A percentile compares a stretch with the other conserved stretches of the same genome.
Evolutionary conservation across 2,329 filamentous ascomycete species (phyloP).

Genomic region (Penicillium corylophilum): DNA sequence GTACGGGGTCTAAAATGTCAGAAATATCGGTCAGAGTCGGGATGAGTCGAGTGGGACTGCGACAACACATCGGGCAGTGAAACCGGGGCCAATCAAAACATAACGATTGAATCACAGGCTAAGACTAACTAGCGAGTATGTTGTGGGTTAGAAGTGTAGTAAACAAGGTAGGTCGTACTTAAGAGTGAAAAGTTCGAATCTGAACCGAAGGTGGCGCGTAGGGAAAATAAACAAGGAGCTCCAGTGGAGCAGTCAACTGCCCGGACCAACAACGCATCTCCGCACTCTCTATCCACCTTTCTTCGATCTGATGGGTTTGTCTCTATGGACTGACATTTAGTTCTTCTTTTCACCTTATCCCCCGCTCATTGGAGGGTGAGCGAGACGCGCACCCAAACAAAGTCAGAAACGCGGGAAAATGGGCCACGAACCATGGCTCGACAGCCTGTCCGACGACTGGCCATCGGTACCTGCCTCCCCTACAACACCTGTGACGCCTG

Average conservation of each 20-base stretch:
- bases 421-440: slow-evolving; percentile 44
- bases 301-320: slow-evolving; percentile 2
- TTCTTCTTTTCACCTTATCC: background rate
- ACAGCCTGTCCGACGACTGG: slow-evolving; percentile 47
- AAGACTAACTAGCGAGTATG: background rate
- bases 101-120: background rate
- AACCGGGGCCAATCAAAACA: background rate
- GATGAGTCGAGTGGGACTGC: background rate
- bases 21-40: background rate
- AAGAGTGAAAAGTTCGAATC: background rate
- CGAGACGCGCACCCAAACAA: slow-evolving; percentile 22
- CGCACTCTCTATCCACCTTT: slow-evolving; percentile 13
- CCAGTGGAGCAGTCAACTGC: slow-evolving; percentile 16
- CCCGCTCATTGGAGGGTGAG: slow-evolving; percentile 6
- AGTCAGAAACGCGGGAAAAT: slow-evolving; percentile 22
- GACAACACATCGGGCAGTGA: background rate
- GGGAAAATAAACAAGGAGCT: slow-evolving; percentile 20
- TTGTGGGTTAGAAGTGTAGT: background rate
- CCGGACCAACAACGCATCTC: slow-evolving; percentile 17
- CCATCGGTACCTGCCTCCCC: slow-evolving; percentile 39
- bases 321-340: slow-evolving; percentile 1
- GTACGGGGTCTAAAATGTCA: no score
- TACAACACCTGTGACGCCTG: slow-evolving; percentile 33
- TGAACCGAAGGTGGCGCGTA: background rate
- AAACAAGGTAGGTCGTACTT: background rate